These are phyloP conservation scores for Ophiostoma perfectum DNA, from an alignment of 2,329 filamentous ascomycete genomes.

Conservation along the genomic window DNA sequence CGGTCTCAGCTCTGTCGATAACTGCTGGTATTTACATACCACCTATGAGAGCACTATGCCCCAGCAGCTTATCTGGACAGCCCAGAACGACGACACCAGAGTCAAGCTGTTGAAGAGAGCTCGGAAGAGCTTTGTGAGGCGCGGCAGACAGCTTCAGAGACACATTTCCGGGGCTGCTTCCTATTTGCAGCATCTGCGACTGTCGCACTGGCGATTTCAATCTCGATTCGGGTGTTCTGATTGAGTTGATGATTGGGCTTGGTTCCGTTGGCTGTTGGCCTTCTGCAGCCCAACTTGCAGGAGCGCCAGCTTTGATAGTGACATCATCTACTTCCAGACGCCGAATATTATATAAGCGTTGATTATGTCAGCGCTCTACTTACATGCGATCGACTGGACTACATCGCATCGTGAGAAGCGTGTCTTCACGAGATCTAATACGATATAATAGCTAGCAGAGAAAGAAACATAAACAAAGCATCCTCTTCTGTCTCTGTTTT, in stretches of 20 bases:
- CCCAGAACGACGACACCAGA: no score
- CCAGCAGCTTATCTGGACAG: no score
- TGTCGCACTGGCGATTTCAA: not conserved
- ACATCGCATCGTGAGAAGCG: no score
- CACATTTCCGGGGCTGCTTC: not conserved
- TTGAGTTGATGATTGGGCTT: not conserved
- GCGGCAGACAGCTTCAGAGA: not conserved
- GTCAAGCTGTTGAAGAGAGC: not conserved
- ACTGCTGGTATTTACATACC: no score
- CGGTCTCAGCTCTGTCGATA: no score
- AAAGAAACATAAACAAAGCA: no score
- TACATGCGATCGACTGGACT: no score
- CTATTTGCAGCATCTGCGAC: not conserved
- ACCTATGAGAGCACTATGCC: no score
- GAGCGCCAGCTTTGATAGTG: not conserved
- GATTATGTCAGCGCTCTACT: not conserved
- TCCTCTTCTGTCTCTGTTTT: no score
- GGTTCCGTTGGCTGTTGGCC: not conserved
- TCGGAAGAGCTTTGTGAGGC: not conserved
- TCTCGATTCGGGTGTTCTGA: not conserved
- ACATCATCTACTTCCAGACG: not conserved
- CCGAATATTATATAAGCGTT: not conserved
- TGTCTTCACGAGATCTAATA: no score
- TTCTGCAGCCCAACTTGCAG: not conserved
- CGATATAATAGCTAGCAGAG: no score